Base-by-base conservation (phyloP, 192 early-diverging fungal species). In the Umbelopsis isabellina region DNA sequence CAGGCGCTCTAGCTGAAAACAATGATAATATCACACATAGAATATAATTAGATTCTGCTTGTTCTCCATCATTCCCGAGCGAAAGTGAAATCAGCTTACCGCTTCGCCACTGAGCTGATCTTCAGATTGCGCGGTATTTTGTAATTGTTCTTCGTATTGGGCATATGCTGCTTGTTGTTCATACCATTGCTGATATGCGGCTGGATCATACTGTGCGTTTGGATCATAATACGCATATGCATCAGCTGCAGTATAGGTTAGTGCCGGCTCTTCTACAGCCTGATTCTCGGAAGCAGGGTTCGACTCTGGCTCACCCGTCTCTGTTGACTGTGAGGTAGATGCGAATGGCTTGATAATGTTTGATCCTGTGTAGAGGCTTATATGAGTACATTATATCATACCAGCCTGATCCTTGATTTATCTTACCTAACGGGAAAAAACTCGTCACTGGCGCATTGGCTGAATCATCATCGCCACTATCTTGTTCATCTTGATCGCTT, bases 391-490 rank as follows among this genome's bases (percentile, higher is more conserved):
- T 41, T 41, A 5, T 41, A 41, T 41, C 37, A 41, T 41, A 5
- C 37, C 37, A 41, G 6, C 37, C 37, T 41, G 37, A 41, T 41
- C 66, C 25, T 68, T 45, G 11, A 20, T 22, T 41, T 13, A 21
- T 9, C 23, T 61, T 78, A 70, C 76, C 76, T 66, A 78, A 30
- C 23, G 45, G 66, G 65, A 78, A 78, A 46, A 78, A 78, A 18
- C 33, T 61, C 12, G 21, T 61, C 12, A 61, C 30, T 61, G 37
- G 37, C 6, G 37, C 37, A 41, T 72, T 49, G 37, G 72, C 71
- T 20, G 44, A 45, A 67, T 70, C 30, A 35, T 73, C 44, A 44
- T 69, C 55, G 20, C 52, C 71, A 25, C 15, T 71, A 15, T 71
- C 51, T 5, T 66, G 33, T 44, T 67, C 65, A 13, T 73, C 50